A percentile compares a stretch with the other conserved stretches of the same genome.
These are phyloP conservation scores for Lasiodiplodia theobromae DNA, from an alignment of 2,329 filamentous ascomycete genomes.

Conservation along the genomic window DNA sequence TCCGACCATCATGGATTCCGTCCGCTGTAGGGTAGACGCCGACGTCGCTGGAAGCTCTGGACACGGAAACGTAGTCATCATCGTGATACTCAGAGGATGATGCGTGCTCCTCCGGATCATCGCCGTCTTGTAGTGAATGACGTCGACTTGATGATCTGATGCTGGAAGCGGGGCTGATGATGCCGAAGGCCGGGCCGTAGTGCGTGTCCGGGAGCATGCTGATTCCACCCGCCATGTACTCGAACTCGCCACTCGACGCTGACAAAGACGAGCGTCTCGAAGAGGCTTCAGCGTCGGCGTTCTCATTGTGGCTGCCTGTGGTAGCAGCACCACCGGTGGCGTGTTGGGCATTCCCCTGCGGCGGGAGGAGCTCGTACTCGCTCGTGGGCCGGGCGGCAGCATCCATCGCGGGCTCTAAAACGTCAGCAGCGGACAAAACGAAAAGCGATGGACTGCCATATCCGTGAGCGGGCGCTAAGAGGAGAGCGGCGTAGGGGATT, in stretches of 20 bases:
- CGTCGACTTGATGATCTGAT: not conserved
- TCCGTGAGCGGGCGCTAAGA: not conserved
- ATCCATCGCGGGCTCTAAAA: not conserved
- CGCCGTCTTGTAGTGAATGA: not conserved
- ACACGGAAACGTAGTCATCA: not conserved
- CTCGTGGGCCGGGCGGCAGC: not conserved
- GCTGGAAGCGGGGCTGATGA: not conserved
- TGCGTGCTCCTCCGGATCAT: not conserved
- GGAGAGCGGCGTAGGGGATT: not conserved
- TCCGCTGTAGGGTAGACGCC: not conserved
- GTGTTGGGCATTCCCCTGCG: not conserved
- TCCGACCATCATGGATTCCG: not conserved
- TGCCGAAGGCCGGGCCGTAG: not conserved
- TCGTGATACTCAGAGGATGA: not conserved
- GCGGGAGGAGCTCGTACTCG: not conserved
- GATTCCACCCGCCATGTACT: not conserved
- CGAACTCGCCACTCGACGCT: not conserved
- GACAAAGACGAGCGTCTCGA: not conserved
- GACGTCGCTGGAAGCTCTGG: not conserved
- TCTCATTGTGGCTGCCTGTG: too few relatives aligned
- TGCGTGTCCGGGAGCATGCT: not conserved
- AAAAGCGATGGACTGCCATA: not conserved
- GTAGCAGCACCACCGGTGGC: not conserved
- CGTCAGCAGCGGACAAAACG: not conserved
- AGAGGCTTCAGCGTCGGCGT: not conserved